phyloP scores from a whole-genome alignment of 2,329 filamentous ascomycete genomes.

The Penicillium nordicum region DNA sequence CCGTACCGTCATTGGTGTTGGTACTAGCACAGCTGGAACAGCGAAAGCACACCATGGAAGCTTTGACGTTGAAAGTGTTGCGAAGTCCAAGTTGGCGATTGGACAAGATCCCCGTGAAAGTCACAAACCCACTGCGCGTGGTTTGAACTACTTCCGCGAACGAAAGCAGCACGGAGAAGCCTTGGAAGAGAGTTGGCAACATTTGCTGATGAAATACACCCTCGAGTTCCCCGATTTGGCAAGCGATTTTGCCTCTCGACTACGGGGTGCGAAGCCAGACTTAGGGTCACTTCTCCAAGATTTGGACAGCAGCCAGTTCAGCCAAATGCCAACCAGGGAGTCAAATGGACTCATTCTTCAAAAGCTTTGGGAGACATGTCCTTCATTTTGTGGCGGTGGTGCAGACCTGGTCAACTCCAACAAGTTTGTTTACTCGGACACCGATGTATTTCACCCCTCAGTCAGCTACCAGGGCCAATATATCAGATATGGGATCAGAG shows the following conservation, averaged over 20 bases:
- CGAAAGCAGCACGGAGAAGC: background rate
- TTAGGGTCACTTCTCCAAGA: background rate
- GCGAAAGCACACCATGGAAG: conserved; percentile 18
- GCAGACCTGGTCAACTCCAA: conserved; percentile 25
- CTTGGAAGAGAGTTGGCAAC: conserved; percentile 2
- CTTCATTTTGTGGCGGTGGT: conserved; percentile 16
- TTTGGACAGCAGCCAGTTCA: conserved; percentile 5
- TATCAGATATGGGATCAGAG: conserved; percentile 84
- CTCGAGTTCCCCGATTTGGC: background rate
- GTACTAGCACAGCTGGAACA: conserved; percentile 37
- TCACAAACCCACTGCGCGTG: background rate
- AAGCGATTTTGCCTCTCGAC: background rate
- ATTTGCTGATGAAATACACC: background rate
- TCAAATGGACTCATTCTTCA: conserved; percentile 12
- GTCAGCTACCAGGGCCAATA: conserved; percentile 49
- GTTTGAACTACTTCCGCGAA: conserved; percentile 5
- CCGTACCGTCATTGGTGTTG: conserved; percentile 51
- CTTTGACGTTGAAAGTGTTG: conserved; percentile 11
- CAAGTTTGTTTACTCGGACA: conserved; percentile 9
- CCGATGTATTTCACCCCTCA: conserved; percentile 13
- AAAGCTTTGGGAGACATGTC: conserved; percentile 8
- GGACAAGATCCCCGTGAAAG: conserved; percentile 3
- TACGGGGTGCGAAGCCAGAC: background rate
- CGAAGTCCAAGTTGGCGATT: background rate
- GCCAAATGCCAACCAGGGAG: conserved; percentile 11